These are phyloP conservation scores for Fusarium austroafricanum DNA, from an alignment of 2,329 filamentous ascomycete genomes.

Conservation along the genomic window DNA sequence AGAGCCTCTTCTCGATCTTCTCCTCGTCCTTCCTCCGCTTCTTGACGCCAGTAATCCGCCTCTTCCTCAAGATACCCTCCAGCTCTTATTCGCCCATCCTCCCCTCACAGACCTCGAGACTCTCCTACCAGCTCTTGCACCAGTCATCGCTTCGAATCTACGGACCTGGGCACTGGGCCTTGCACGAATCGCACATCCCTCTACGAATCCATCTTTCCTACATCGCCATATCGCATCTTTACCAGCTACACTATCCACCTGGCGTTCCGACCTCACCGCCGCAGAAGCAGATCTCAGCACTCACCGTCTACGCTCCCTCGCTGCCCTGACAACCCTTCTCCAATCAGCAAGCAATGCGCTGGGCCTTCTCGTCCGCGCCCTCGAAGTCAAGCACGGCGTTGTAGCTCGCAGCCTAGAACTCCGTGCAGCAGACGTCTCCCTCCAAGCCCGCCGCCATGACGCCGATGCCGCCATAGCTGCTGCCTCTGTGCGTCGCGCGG, in stretches of 20 bases:
- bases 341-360: conserved; percentile 55
- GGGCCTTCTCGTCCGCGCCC: conserved; percentile 58
- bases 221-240: conserved; percentile 67
- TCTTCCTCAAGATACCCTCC: conserved; percentile 52
- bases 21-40: conserved; percentile 66
- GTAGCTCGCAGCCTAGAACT: conserved; percentile 64
- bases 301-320: conserved; percentile 55
- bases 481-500: conserved; percentile 51
- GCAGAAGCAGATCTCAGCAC: conserved; percentile 51
- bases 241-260: conserved; percentile 52
- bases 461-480: conserved; percentile 53
- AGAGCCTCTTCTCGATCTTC: conserved; percentile 62
- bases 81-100: conserved; percentile 61
- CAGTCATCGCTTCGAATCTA: conserved; percentile 62
- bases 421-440: conserved; percentile 58
- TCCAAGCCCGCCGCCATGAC: conserved; percentile 58
- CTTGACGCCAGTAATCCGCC: conserved; percentile 51
- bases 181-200: conserved; percentile 61
- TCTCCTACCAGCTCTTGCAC: conserved; percentile 61
- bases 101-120: conserved; percentile 61
- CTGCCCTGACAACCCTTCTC: conserved; percentile 55
- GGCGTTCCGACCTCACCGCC: conserved; percentile 50
- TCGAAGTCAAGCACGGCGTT: conserved; percentile 67
- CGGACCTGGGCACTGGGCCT: conserved; percentile 61
- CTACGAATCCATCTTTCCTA: conserved; percentile 66